Evolutionary conservation across 257 asterid species (phyloP), one percentile per base, ranked within the genome.

Genomic region (Jaltomata sinuosa): DNA sequence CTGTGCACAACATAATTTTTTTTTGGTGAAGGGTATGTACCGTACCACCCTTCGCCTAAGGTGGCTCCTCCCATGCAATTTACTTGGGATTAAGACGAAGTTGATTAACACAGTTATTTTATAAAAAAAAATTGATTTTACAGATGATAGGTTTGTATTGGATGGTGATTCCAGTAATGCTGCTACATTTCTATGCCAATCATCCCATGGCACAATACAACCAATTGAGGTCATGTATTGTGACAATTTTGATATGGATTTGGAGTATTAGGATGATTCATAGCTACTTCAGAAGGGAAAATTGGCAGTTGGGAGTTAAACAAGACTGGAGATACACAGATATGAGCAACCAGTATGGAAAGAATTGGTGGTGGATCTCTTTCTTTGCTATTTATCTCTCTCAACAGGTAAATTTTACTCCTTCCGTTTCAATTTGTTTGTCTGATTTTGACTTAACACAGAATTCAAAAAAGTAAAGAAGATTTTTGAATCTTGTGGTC

Each of bases 81-180:
- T 29, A 29, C 27, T 64, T 67, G 77, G 49, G 12, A 32, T 67
- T 67, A 27, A 67, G 47, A 67, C 49, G 9, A 18, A 34, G 29
- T 67, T 67, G 77, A 65, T 65, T 65, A 16, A 65, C 25, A 18
- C 3, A 68, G 4, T 49, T 45, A 49, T 1, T 50, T 50, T 21
- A n/a, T n/a, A n/a, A n/a, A n/a, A n/a, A n/a, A n/a, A n/a, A 40
- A n/a, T 38, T 40, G 59, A 72, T 82, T 53, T 50, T 49, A 81
- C 93, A 95, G 98, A 93, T 96, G 97, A 96, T 96, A 53, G 99
- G 95, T 91, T 77, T 89, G 87, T 94, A 96, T 42, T 96, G 99
- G 99, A 96, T 97, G 82, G 97, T 90, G 72, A 90, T 96, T 59
- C 99, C 99, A 11, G 90, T 93, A 40, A 74, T 94, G 87, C 86